Conservation (phyloP, 192 early-diverging fungal species). For the Coemansia javaensis region DNA sequence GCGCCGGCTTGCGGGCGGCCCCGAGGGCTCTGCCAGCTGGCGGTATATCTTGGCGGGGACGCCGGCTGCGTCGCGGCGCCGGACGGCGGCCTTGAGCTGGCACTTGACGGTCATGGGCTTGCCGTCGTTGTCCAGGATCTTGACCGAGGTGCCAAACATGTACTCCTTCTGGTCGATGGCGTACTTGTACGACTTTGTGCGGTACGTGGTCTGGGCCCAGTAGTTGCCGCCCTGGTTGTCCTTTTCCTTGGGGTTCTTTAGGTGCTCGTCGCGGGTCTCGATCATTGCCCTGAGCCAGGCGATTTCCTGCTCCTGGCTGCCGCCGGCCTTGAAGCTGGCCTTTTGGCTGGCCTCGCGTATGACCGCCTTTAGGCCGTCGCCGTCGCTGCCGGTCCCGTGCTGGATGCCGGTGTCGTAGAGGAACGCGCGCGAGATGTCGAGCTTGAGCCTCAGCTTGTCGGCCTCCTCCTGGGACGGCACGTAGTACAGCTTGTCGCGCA, state of each 20-base stretch:
- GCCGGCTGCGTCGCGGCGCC: constrained; percentile 4
- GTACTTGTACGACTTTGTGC: constrained; percentile 49
- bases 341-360: constrained; percentile 15
- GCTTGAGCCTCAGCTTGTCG: constrained; percentile 23
- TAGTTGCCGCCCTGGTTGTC: constrained; percentile 27
- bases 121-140: constrained; percentile 43
- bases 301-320: constrained; percentile 30
- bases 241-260: constrained; percentile 36
- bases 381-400: constrained; percentile 29
- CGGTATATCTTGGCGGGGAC: too few relatives aligned
- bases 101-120: constrained; percentile 12
- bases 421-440: constrained; percentile 33
- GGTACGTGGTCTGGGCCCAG: constrained; percentile 42
- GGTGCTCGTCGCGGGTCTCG: constrained; percentile 23
- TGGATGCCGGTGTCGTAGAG: constrained; percentile 53
- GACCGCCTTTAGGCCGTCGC: constrained; percentile 31
- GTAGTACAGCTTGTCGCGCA: constrained; percentile 40
- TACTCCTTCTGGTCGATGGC: constrained; percentile 15
- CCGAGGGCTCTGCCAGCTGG: too few relatives aligned
- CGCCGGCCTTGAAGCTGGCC: constrained; percentile 27
- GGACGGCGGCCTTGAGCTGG: not conserved
- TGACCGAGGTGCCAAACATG: constrained; percentile 26
- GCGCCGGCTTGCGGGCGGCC: too few relatives aligned
- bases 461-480: constrained; percentile 29
- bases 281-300: constrained; percentile 49